Evolutionary conservation across 2,329 filamentous ascomycete species (phyloP).

Genomic region (Scopulariopsis brevicaulis): DNA sequence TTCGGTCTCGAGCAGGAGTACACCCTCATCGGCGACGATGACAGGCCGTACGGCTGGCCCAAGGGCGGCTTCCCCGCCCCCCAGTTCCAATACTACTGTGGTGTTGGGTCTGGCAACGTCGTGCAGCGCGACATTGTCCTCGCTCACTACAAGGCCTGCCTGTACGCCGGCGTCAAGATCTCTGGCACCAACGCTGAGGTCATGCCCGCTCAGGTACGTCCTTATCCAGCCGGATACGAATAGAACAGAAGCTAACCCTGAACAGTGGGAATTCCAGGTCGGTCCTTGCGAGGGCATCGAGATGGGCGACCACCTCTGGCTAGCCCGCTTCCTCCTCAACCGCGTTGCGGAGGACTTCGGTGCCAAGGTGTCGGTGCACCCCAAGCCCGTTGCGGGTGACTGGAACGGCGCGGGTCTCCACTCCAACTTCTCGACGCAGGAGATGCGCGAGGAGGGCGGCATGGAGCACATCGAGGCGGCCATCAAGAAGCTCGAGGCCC

Average conservation of each 20-base stretch:
- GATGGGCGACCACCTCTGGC: conserved; percentile 95
- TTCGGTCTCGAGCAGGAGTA: conserved; percentile 98
- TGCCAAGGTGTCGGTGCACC: conserved; percentile 86
- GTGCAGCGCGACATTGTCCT: conserved; percentile 98
- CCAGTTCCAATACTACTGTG: conserved; percentile 82
- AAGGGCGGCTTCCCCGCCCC: conserved; percentile 76
- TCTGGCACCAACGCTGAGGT: conserved; percentile 99
- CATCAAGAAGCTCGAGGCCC: conserved; percentile 71
- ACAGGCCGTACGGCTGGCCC: conserved; percentile 72
- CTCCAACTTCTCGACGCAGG: conserved; percentile 84
- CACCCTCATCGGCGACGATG: conserved; percentile 62
- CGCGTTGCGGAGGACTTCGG: conserved; percentile 94
- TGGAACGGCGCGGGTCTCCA: conserved; percentile 97
- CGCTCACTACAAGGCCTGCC: conserved; percentile 47
- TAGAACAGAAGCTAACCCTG: not conserved
- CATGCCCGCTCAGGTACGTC: conserved; percentile 59
- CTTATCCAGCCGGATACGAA: conserved; percentile 62
- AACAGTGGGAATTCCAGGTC: conserved; percentile 44
- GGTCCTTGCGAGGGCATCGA: conserved; percentile 80
- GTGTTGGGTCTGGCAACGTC: conserved; percentile 94
- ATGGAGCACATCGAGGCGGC: conserved; percentile 89
- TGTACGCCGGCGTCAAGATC: conserved; percentile 81
- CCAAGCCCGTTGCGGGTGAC: conserved; percentile 84
- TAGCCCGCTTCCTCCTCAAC: conserved; percentile 70
- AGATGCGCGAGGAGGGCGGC: conserved; percentile 82